Base-by-base conservation (phyloP, 2,329 filamentous ascomycete genomes). In the Pseudogymnoascus sp. region DNA sequence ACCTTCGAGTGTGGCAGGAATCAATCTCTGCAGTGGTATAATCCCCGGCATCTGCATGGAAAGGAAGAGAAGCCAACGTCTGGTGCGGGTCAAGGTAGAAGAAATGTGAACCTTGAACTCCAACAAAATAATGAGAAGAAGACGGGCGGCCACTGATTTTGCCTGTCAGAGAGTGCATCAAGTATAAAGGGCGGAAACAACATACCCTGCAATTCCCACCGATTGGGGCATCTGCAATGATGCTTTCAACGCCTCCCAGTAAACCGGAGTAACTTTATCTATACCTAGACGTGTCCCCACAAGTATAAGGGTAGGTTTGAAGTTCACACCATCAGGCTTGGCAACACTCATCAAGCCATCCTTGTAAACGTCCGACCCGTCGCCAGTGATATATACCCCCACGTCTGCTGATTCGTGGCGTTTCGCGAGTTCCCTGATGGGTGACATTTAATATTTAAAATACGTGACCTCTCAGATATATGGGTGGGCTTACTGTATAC, bases 41-140 rank as follows among this genome's bases (percentile, higher is more conserved):
- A 1, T 84, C 76, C 6, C 77, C 75, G 0, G 80, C 73, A 59
- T 86, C 75, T 29, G 80, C 74, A 66, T 84, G 82, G 67, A 87
- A 88, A 0, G 88, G 85, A 1, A 97, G 79, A 2, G 88, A 85
- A 9, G 88, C 83, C 56, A 93, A 86, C 1, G 93, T 96, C 68
- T 87, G 86, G 72, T 99, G 95, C 1, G 95, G 95, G 70, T 99
- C 95, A 15, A 99, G 85, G 75, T 97, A 99, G 77, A 97, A 97
- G 69, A 97, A 87, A 70, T 87, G 82, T 62, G 88, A 86, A 31
- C 88, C 91, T 76, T 90, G 88, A 23, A 83, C 82, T 19, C 86
- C 88, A 66, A 90, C 78, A 68, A 90, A 91, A 75, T 91, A 91
- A 72, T 90, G 88, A 29, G 73, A 74, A 9, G 92, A 93, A 2